Conservation (phyloP, 345 rosid species). For the Isatis tinctoria region DNA sequence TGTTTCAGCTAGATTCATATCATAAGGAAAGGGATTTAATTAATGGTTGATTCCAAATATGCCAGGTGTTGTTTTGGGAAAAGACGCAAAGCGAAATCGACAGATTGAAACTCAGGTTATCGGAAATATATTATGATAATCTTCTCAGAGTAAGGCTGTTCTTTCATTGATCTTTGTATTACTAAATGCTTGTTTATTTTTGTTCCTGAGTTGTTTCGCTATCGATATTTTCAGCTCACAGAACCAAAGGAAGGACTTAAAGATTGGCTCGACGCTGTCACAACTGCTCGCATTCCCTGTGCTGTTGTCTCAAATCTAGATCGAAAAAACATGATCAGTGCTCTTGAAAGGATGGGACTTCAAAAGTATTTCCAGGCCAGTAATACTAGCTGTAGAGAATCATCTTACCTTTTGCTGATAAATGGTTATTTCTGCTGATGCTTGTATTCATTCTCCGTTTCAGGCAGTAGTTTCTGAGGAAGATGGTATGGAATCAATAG, state of each 20-base stretch:
- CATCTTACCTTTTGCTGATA: not conserved
- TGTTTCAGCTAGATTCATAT: slow-evolving; percentile 1
- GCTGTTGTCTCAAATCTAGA: slow-evolving; percentile 93
- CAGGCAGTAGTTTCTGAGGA: slow-evolving; percentile 91
- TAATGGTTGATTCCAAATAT: slow-evolving; percentile 14
- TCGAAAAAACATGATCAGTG: slow-evolving; percentile 64
- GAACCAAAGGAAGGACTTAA: slow-evolving; percentile 68
- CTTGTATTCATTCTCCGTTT: slow-evolving; percentile 9
- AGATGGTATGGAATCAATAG: slow-evolving; percentile 97
- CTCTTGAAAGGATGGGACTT: slow-evolving; percentile 72
- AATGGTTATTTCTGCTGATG: not conserved
- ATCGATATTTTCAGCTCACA: slow-evolving; percentile 42
- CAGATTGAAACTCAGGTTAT: slow-evolving; percentile 58
- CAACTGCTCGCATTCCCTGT: slow-evolving; percentile 79
- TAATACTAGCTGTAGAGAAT: slow-evolving; percentile 2
- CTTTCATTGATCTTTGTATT: not conserved
- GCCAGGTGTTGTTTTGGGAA: slow-evolving; percentile 75
- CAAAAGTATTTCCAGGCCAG: slow-evolving; percentile 82
- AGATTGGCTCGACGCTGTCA: slow-evolving; percentile 91
- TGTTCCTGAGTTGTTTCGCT: not conserved
- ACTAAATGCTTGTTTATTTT: not conserved
- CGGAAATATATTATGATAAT: slow-evolving; percentile 61
- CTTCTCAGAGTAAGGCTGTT: slow-evolving; percentile 54
- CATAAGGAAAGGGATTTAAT: not conserved
- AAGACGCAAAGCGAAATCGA: slow-evolving; percentile 52